phyloP scores from a whole-genome alignment of 2,329 filamentous ascomycete genomes.

The Chlorencoelia australis region DNA sequence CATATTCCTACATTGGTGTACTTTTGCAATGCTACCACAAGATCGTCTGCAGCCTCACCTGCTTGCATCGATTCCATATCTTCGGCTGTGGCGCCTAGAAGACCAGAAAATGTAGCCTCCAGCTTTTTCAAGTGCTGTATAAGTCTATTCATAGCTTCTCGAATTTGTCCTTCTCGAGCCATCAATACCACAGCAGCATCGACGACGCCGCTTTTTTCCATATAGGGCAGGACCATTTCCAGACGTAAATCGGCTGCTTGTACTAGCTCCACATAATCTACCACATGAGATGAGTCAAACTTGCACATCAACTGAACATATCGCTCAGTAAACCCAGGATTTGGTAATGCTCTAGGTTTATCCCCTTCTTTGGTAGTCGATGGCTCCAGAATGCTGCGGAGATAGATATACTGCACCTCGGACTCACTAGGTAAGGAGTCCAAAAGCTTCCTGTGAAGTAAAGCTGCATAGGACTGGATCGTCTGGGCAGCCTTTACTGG shows the following conservation, averaged over 20 bases:
- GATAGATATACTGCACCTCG: constrained; percentile 52
- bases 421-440: constrained; percentile 41
- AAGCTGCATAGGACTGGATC: constrained; percentile 43
- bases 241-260: constrained; percentile 71
- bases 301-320: constrained; percentile 89
- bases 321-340: constrained; percentile 60
- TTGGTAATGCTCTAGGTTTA: constrained; percentile 29
- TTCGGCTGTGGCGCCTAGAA: constrained; percentile 53
- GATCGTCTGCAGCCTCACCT: constrained; percentile 58
- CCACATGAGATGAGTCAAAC: constrained; percentile 73
- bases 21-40: constrained; percentile 72
- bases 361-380: constrained; percentile 28
- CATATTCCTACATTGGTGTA: constrained; percentile 90
- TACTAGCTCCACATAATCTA: constrained; percentile 69
- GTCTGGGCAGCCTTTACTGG: constrained; percentile 44
- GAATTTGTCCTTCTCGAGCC: constrained; percentile 75
- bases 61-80: constrained; percentile 44
- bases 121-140: constrained; percentile 72
- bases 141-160: constrained; percentile 74
- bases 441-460: constrained; percentile 46
- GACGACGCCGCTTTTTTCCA: constrained; percentile 82
- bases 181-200: constrained; percentile 89
- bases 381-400: constrained; percentile 65
- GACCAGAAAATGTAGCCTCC: constrained; percentile 64
- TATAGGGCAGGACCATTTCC: constrained; percentile 70